phyloP scores from a whole-genome alignment of 2,329 filamentous ascomycete species.

The Penicillium sp. region DNA sequence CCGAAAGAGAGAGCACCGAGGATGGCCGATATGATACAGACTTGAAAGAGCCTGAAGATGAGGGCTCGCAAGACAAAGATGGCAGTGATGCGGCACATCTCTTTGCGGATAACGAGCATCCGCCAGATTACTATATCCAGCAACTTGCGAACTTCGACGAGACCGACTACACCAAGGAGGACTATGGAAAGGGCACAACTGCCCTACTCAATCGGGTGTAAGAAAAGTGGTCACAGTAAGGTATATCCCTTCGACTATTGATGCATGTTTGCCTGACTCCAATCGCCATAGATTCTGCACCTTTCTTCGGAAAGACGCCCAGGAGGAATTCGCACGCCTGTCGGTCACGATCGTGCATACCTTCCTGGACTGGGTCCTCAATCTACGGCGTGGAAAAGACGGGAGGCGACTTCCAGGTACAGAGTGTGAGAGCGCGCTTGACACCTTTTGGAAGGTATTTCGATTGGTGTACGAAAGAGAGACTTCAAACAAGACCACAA shows the following conservation, averaged over 20 bases:
- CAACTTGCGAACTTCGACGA: constrained; percentile 14
- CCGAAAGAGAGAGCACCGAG: neutral
- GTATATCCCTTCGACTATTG: neutral
- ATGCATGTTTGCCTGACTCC: no score
- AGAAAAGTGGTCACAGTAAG: constrained; percentile 10
- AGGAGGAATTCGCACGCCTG: constrained; percentile 10
- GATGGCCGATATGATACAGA: neutral
- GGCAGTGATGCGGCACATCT: constrained; percentile 10
- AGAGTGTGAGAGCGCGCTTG: constrained; percentile 5
- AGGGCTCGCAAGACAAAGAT: constrained; percentile 6
- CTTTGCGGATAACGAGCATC: constrained; percentile 15
- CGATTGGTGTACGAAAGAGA: constrained; percentile 7
- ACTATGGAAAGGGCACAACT: constrained; percentile 15
- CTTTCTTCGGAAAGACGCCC: constrained; percentile 14
- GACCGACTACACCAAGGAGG: constrained; percentile 13
- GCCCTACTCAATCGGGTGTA: constrained; percentile 13
- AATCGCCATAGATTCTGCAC: constrained; percentile 13
- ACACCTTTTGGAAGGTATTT: constrained; percentile 8
- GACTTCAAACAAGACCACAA: constrained; percentile 11
- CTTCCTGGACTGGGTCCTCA: constrained; percentile 18
- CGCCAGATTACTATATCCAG: constrained; percentile 16
- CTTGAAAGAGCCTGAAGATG: constrained; percentile 12
- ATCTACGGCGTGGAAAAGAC: constrained; percentile 16
- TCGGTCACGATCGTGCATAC: constrained; percentile 15
- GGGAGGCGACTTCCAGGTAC: constrained; percentile 6